Percentiles rank a stretch among this genome's conserved stretches.
Conservation (phyloP, 169 alveolate species). For the Plasmodium ovale region DNA sequence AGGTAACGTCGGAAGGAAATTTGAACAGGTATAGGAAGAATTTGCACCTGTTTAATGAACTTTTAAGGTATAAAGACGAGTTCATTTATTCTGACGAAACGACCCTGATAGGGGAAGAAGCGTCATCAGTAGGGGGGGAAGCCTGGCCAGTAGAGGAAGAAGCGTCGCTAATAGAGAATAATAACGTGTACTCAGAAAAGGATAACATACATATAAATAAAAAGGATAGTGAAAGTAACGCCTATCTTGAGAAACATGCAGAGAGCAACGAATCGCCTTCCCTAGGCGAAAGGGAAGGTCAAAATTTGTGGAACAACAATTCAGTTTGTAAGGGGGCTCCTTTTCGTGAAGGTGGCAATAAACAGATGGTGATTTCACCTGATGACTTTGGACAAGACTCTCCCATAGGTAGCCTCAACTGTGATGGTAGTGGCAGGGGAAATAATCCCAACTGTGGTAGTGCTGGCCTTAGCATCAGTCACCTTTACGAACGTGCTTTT, state of each 20-base stretch:
- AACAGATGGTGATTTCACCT: background rate
- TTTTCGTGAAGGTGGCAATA: background rate
- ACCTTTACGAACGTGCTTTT: background rate
- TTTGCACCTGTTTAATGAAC: conserved; percentile 34
- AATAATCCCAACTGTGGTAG: too few species aligned
- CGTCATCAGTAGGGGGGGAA: background rate
- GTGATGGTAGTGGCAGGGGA: too few species aligned
- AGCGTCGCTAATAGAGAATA: too few species aligned
- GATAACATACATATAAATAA: background rate
- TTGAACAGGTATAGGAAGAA: conserved; percentile 30
- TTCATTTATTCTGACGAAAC: conserved; percentile 9
- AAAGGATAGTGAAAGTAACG: background rate
- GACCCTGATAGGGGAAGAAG: background rate
- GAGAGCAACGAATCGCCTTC: background rate
- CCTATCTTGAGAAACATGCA: background rate
- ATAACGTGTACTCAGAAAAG: background rate
- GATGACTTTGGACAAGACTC: background rate
- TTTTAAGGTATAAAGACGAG: conserved; percentile 48
- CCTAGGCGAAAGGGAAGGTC: background rate
- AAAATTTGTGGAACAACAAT: conserved; percentile 29
- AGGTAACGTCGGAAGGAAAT: background rate
- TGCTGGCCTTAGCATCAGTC: background rate
- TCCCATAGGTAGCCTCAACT: background rate
- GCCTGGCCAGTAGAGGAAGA: background rate
- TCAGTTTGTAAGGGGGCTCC: background rate